A percentile compares a stretch with the other conserved stretches of the same genome.
Conservation (phyloP, 2,329 filamentous ascomycete genomes). For the Thelonectria rubi region DNA sequence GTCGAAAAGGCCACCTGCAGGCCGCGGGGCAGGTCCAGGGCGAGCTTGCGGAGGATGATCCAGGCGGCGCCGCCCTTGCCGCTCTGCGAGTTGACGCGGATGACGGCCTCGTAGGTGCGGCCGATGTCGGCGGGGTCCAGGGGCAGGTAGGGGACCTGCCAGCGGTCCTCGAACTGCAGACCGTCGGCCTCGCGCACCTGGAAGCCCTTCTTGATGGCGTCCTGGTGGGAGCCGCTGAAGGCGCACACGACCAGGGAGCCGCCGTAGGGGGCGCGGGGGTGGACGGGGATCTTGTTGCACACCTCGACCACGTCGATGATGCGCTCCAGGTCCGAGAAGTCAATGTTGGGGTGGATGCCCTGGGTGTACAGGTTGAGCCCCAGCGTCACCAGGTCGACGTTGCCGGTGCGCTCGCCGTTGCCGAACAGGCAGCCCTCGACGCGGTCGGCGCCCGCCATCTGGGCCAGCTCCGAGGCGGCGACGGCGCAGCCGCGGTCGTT, state of each 20-base stretch:
- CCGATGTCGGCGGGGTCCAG: conserved; percentile 94
- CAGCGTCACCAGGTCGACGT: conserved; percentile 92
- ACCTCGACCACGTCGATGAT: conserved; percentile 91
- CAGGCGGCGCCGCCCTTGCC: conserved; percentile 95
- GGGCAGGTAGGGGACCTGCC: conserved; percentile 91
- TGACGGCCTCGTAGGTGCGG: conserved; percentile 96
- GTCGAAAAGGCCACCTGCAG: conserved; percentile 91
- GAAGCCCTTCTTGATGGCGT: conserved; percentile 95
- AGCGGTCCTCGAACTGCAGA: conserved; percentile 70
- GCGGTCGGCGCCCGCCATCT: conserved; percentile 95
- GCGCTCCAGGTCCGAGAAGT: conserved; percentile 88
- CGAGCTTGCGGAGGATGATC: conserved; percentile 88
- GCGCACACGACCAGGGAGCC: conserved; percentile 92
- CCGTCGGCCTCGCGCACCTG: conserved; percentile 71
- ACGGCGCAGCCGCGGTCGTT: conserved; percentile 93
- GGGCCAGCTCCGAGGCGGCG: conserved; percentile 88
- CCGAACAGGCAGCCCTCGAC: conserved; percentile 92
- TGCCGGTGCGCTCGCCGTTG: conserved; percentile 94
- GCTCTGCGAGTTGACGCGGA: conserved; percentile 95
- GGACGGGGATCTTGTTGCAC: conserved; percentile 94
- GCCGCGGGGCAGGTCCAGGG: conserved; percentile 91
- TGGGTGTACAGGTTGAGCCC: conserved; percentile 96
- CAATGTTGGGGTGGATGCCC: conserved; percentile 82
- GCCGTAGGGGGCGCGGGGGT: conserved; percentile 88
- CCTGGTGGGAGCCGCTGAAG: conserved; percentile 92